phyloP scores from a whole-genome alignment of 23 red algal genomes.

The Gracilaria domingensis region DNA sequence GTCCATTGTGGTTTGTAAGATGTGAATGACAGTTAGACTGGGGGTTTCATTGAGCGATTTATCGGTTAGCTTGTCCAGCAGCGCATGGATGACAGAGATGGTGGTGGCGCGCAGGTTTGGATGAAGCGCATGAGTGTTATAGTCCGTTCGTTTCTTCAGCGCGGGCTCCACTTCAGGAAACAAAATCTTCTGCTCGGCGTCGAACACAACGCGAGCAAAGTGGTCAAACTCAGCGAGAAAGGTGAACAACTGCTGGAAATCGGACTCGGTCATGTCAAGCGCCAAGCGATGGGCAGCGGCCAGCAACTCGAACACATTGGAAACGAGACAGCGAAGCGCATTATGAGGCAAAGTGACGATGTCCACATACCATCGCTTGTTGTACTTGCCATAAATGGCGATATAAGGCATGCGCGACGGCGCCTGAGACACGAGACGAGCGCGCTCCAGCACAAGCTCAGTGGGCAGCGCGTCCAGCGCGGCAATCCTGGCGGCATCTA shows the following conservation, averaged over 20 bases:
- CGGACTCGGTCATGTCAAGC: constrained; percentile 32
- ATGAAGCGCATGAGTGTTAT: constrained; percentile 14
- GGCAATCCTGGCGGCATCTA: constrained; percentile 21
- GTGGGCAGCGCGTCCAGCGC: not conserved
- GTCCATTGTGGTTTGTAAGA: constrained; percentile 39
- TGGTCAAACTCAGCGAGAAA: constrained; percentile 34
- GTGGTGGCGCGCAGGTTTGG: not conserved
- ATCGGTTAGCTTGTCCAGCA: not conserved
- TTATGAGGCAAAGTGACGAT: constrained; percentile 59
- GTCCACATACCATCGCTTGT: constrained; percentile 73
- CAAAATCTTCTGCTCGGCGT: constrained; percentile 47
- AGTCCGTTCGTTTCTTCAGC: constrained; percentile 3
- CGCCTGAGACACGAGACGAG: constrained; percentile 39
- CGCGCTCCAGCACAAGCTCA: constrained; percentile 41
- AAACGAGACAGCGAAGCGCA: constrained; percentile 34
- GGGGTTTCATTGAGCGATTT: not conserved
- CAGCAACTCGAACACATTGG: constrained; percentile 21
- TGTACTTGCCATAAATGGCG: constrained; percentile 48
- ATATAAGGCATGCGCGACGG: constrained; percentile 55
- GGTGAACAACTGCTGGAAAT: constrained; percentile 43
- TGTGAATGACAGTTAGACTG: constrained; percentile 21
- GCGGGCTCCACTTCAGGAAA: constrained; percentile 52
- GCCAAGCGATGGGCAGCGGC: constrained; percentile 16
- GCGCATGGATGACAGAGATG: not conserved
- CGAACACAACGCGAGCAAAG: constrained; percentile 16